Percentiles rank a stretch among this genome's conserved stretches.
Conservation (phyloP, 2,329 filamentous ascomycete genomes). For the Thelonectria rubi region DNA sequence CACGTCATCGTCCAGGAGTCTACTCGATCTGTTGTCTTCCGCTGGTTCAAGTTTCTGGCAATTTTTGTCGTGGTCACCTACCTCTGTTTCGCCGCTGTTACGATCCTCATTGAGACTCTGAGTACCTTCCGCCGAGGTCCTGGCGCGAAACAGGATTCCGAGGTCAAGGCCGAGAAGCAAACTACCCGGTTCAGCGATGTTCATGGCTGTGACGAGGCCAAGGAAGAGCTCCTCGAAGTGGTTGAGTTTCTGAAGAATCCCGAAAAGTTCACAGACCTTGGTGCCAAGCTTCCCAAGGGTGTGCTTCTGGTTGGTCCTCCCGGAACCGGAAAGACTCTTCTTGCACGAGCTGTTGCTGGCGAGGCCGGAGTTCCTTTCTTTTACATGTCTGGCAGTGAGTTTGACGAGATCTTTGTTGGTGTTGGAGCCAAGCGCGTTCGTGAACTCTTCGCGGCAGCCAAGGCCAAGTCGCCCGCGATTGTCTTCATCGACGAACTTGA, state of each 20-base stretch:
- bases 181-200: conserved; percentile 92
- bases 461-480: conserved; percentile 87
- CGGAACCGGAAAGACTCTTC: conserved; percentile 95
- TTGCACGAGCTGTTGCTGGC: conserved; percentile 93
- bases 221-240: conserved; percentile 96
- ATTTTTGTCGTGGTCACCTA: conserved; percentile 84
- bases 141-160: conserved; percentile 75
- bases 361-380: conserved; percentile 99
- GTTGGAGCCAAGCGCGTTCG: conserved; percentile 96
- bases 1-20: conserved; percentile 97
- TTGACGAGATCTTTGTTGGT: conserved; percentile 97
- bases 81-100: conserved; percentile 79
- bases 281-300: conserved; percentile 96
- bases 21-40: conserved; percentile 79
- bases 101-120: conserved; percentile 83
- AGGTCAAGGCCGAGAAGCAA: conserved; percentile 93
- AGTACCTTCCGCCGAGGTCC: conserved; percentile 79
- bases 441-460: conserved; percentile 86
- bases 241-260: conserved; percentile 96
- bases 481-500: conserved; percentile 96
- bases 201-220: conserved; percentile 96
- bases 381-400: conserved; percentile 99
- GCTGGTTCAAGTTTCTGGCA: conserved; percentile 88
- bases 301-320: conserved; percentile 94
- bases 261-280: conserved; percentile 90